These are phyloP conservation scores for Suhomyces kunorum DNA, from an alignment of 1,139 yeast genomes.

Conservation along the genomic window DNA sequence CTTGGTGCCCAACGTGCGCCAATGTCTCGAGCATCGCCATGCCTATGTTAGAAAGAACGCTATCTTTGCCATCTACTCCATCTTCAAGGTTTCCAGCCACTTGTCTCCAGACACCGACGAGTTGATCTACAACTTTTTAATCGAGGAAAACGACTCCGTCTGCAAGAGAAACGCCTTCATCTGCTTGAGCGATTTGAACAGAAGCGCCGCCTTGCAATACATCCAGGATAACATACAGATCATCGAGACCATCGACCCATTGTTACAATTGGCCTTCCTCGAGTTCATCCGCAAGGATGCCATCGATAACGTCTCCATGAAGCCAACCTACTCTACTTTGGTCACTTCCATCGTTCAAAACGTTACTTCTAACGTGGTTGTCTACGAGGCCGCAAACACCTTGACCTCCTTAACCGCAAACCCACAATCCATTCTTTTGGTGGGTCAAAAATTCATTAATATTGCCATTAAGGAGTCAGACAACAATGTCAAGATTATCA, in stretches of 20 bases:
- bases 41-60: conserved; percentile 98
- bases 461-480: conserved; percentile 90
- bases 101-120: conserved; percentile 95
- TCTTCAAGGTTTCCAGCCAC: conserved; percentile 79
- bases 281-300: conserved; percentile 91
- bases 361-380: conserved; percentile 65
- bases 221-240: conserved; percentile 68
- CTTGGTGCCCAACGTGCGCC: conserved; percentile 87
- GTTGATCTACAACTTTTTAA: conserved; percentile 69
- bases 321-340: conserved; percentile 69
- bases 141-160: conserved; percentile 85
- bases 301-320: conserved; percentile 59
- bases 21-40: conserved; percentile 92
- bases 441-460: conserved; percentile 84
- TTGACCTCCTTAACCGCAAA: conserved; percentile 71
- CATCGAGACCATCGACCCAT: conserved; percentile 74
- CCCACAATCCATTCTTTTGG: conserved; percentile 66
- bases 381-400: conserved; percentile 90
- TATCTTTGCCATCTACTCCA: conserved; percentile 83
- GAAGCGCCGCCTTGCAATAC: conserved; percentile 82
- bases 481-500: conserved; percentile 89
- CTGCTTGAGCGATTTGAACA: conserved; percentile 77
- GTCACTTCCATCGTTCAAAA: conserved; percentile 73
- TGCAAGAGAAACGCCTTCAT: conserved; percentile 96
- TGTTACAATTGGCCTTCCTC: conserved; percentile 84